phyloP scores from a whole-genome alignment of 2,329 filamentous ascomycete genomes.

The Ceratocystis lukuohia region DNA sequence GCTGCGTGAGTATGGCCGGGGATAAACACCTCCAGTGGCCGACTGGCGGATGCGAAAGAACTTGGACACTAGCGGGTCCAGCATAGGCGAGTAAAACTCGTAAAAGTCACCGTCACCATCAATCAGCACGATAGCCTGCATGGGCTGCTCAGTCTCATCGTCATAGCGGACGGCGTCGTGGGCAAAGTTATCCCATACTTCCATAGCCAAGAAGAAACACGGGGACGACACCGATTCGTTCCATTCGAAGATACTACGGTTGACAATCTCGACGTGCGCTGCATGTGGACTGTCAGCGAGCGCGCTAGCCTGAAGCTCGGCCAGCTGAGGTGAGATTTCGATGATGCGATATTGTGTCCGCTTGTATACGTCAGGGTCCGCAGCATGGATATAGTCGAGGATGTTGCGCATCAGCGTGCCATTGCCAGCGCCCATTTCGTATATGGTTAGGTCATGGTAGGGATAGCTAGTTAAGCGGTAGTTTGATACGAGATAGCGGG shows the following conservation, averaged over 20 bases:
- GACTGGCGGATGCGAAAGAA: conserved; percentile 76
- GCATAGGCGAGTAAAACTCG: conserved; percentile 72
- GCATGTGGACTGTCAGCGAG: conserved; percentile 57
- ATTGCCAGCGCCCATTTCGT: conserved; percentile 96
- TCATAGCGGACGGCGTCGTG: conserved; percentile 84
- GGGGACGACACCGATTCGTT: conserved; percentile 72
- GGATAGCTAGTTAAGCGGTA: conserved; percentile 90
- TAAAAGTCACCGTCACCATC: conserved; percentile 78
- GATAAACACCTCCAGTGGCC: conserved; percentile 52
- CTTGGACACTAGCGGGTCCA: conserved; percentile 71
- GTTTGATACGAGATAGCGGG: conserved; percentile 89
- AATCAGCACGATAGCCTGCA: conserved; percentile 82
- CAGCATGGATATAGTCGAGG: conserved; percentile 83
- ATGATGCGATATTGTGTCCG: conserved; percentile 91
- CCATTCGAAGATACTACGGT: conserved; percentile 93
- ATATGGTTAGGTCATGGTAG: conserved; percentile 93
- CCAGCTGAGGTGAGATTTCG: conserved; percentile 78
- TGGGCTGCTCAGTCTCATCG: conserved; percentile 53
- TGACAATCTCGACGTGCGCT: conserved; percentile 85
- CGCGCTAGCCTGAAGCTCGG: conserved; percentile 60
- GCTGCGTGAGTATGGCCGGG: conserved; percentile 44
- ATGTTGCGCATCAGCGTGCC: conserved; percentile 98
- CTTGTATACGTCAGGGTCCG: conserved; percentile 83
- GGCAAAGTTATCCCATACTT: conserved; percentile 97
- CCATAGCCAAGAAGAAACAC: conserved; percentile 94